A percentile compares a stretch with the other conserved stretches of the same genome.
These are phyloP conservation scores for Exophiala calicioides DNA, from an alignment of 2,329 filamentous ascomycete genomes.

Conservation along the genomic window DNA sequence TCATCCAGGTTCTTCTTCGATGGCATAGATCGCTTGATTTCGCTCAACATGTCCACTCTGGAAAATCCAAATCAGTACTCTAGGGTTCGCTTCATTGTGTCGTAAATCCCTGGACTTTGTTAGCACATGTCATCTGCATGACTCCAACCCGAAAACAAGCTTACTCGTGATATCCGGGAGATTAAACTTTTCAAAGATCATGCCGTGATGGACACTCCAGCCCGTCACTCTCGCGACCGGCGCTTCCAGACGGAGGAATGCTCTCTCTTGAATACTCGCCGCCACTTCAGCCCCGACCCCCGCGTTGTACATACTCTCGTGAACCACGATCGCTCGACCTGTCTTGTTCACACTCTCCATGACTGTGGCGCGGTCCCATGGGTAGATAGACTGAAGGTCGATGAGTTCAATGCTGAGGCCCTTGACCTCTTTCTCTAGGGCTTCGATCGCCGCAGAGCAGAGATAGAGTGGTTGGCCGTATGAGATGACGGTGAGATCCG, in stretches of 20 bases:
- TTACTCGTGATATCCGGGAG: conserved; percentile 84
- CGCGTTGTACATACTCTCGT: conserved; percentile 88
- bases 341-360: conserved; percentile 84
- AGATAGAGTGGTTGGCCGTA: conserved; percentile 89
- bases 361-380: conserved; percentile 83
- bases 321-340: conserved; percentile 81
- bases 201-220: conserved; percentile 81
- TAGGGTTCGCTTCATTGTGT: conserved; percentile 67
- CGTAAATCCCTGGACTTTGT: conserved; percentile 59
- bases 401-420: conserved; percentile 81
- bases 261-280: conserved; percentile 82
- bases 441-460: conserved; percentile 73
- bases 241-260: conserved; percentile 80
- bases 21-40: too few species aligned
- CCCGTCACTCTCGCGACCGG: conserved; percentile 82
- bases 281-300: conserved; percentile 88
- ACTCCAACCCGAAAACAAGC: conserved; percentile 45
- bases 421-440: conserved; percentile 68
- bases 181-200: conserved; percentile 78
- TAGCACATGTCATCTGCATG: background rate
- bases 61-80: too few species aligned
- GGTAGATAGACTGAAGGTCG: conserved; percentile 83
- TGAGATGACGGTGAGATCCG: conserved; percentile 78
- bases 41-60: too few species aligned
- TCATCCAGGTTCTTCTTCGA: too few species aligned